Percentiles rank a stretch among this genome's conserved stretches.
Conservation (phyloP, 169 alveolate species). For the Plasmodium berghei region DNA sequence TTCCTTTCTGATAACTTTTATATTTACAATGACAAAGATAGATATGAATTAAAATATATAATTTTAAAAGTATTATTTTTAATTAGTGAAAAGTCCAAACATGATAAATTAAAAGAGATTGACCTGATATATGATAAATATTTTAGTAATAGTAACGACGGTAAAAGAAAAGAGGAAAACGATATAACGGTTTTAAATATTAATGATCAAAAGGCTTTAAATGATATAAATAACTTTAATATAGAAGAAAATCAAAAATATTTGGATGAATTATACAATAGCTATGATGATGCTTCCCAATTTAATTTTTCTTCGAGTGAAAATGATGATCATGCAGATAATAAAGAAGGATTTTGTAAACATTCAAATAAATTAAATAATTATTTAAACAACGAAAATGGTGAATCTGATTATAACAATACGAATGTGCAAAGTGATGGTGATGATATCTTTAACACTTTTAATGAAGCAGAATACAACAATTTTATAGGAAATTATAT, state of each 20-base stretch:
- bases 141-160: background rate
- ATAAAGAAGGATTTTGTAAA: slow-evolving; percentile 7
- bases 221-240: slow-evolving; percentile 62
- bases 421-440: background rate
- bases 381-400: slow-evolving; percentile 1
- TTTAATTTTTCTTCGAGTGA: slow-evolving; percentile 26
- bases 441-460: background rate
- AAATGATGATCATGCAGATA: slow-evolving; percentile 13
- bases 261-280: slow-evolving; percentile 28
- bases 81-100: slow-evolving; percentile 53
- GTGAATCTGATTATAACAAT: background rate
- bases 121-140: slow-evolving; percentile 51
- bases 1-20: slow-evolving; percentile 45
- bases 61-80: slow-evolving; percentile 72
- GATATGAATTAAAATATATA: slow-evolving; percentile 70
- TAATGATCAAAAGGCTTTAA: slow-evolving; percentile 55
- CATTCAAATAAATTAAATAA: slow-evolving; percentile 1
- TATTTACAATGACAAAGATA: slow-evolving; percentile 60
- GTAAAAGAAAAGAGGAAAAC: slow-evolving; percentile 1
- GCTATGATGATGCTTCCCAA: slow-evolving; percentile 15
- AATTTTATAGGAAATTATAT: slow-evolving; percentile 44
- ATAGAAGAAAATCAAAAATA: slow-evolving; percentile 54
- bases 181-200: slow-evolving; percentile 8
- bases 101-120: slow-evolving; percentile 35
- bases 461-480: slow-evolving; percentile 44